Conservation (phyloP, 2,329 filamentous ascomycete species). For the Arthrocladium fulminans region DNA sequence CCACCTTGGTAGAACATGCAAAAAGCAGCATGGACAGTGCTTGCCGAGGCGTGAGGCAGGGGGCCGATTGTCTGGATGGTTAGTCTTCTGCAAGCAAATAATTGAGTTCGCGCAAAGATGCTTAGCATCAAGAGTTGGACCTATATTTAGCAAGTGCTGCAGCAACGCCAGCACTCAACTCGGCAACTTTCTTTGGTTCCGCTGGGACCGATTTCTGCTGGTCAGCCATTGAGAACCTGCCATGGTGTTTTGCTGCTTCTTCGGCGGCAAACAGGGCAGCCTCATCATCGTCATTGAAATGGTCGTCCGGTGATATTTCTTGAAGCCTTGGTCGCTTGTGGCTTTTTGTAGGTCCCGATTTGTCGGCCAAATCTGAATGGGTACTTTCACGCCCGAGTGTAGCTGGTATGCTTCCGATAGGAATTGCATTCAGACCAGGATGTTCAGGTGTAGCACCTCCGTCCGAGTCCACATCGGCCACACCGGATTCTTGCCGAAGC, state of each 20-base stretch:
- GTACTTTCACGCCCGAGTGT: constrained; percentile 10
- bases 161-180: constrained; percentile 50
- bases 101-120: neutral
- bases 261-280: constrained; percentile 32
- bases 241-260: constrained; percentile 17
- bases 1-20: neutral
- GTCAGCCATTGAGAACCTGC: constrained; percentile 5
- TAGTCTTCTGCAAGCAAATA: neutral
- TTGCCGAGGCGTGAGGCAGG: neutral
- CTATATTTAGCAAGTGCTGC: constrained; percentile 50
- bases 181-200: constrained; percentile 22
- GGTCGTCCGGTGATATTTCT: constrained; percentile 9
- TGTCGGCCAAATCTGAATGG: neutral
- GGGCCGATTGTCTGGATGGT: too few species aligned
- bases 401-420: constrained; percentile 23
- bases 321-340: constrained; percentile 18
- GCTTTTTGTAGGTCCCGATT: constrained; percentile 2
- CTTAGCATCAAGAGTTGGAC: constrained; percentile 23
- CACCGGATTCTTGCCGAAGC: constrained; percentile 14
- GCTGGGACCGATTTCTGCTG: constrained; percentile 12
- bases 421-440: constrained; percentile 21
- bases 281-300: constrained; percentile 39
- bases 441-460: constrained; percentile 20
- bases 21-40: neutral
- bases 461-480: constrained; percentile 7